Conservation (phyloP, 352 stramenopile genomes). For the Phytophthora palmivora region DNA sequence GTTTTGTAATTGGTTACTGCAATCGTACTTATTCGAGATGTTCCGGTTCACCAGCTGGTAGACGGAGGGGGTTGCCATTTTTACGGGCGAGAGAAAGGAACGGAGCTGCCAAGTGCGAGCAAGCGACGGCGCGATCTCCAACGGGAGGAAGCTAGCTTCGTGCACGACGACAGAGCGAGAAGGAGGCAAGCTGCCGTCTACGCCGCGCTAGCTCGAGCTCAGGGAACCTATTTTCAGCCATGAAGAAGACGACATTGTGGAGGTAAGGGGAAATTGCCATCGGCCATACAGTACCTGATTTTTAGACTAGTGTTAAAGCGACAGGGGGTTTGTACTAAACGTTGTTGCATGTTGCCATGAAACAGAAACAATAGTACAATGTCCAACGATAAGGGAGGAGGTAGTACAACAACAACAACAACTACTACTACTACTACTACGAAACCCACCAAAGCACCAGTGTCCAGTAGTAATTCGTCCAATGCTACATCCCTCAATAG, state of each 20-base stretch:
- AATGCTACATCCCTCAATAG: constrained; percentile 20
- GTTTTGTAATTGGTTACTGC: constrained; percentile 24
- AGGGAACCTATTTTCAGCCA: constrained; percentile 10
- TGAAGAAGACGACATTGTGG: constrained; percentile 49
- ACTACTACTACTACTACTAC: constrained; percentile 6
- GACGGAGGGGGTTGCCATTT: constrained; percentile 10
- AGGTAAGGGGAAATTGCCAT: constrained; percentile 19
- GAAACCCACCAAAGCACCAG: constrained; percentile 18
- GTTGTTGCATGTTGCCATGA: neutral
- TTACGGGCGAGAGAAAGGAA: constrained; percentile 33
- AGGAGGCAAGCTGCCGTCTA: neutral
- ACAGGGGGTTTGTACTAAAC: constrained; percentile 13
- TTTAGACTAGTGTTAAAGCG: constrained; percentile 15
- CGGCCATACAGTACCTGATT: constrained; percentile 17
- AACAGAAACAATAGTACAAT: constrained; percentile 26
- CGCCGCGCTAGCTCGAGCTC: constrained; percentile 6
- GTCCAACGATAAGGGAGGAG: constrained; percentile 16
- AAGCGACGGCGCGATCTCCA: constrained; percentile 28
- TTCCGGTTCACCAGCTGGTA: constrained; percentile 3
- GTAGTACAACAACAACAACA: constrained; percentile 5
- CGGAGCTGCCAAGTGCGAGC: constrained; percentile 18
- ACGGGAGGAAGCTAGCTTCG: constrained; percentile 5
- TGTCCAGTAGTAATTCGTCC: constrained; percentile 9
- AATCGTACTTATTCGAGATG: constrained; percentile 29
- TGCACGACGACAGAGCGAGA: constrained; percentile 13